These are phyloP conservation scores for Telfairia occidentalis DNA, from an alignment of 331 rosid genomes.

Conservation along the genomic window DNA sequence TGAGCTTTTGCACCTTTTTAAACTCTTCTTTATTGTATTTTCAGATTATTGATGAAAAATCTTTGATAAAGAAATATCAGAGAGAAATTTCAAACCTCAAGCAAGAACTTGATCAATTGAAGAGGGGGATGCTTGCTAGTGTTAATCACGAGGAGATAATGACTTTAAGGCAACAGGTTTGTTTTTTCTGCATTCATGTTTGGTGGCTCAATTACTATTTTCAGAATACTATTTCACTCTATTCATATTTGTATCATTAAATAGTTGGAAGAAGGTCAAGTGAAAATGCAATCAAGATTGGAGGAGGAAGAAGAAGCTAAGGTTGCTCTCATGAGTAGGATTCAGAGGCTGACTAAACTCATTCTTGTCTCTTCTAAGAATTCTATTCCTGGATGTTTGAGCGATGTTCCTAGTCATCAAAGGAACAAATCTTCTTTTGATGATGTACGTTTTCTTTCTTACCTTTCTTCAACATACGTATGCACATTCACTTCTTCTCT, in stretches of 20 bases:
- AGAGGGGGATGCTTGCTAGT: conserved; percentile 67
- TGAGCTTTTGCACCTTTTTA: background rate
- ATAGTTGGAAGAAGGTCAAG: conserved; percentile 98
- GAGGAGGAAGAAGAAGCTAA: conserved; percentile 99
- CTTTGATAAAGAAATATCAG: conserved; percentile 94
- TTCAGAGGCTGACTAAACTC: conserved; percentile 95
- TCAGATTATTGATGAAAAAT: conserved; percentile 95
- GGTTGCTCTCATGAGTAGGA: conserved; percentile 99
- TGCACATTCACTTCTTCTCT: background rate
- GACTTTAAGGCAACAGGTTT: conserved; percentile 81
- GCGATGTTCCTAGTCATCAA: conserved; percentile 71
- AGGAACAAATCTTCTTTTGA: conserved; percentile 71
- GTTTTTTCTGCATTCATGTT: background rate
- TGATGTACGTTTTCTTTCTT: conserved; percentile 51
- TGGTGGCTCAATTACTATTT: background rate
- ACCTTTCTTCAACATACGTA: background rate
- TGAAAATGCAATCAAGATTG: conserved; percentile 92
- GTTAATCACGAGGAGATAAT: conserved; percentile 82
- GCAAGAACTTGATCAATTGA: conserved; percentile 89
- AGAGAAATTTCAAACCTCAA: conserved; percentile 87
- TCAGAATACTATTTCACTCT: background rate
- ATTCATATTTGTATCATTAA: background rate
- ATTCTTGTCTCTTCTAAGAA: conserved; percentile 93
- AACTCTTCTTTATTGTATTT: conserved; percentile 20
- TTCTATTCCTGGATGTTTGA: conserved; percentile 69